Evolutionary conservation across 257 asterid species (phyloP).

Genomic region (Solanum dulcamara): DNA sequence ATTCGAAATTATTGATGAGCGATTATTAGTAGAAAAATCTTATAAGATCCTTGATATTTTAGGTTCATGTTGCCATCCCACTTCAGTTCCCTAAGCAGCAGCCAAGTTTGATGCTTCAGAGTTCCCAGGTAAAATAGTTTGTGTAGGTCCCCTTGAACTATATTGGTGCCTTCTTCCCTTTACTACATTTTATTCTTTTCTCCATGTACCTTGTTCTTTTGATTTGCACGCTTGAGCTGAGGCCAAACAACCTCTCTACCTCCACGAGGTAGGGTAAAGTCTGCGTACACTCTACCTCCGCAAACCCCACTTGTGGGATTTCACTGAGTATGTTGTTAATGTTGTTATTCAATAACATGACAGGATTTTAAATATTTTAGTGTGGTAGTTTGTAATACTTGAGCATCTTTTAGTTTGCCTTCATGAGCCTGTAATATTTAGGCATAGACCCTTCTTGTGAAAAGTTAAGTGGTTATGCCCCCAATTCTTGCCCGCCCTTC

Average conservation of each 20-base stretch:
- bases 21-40: neutral
- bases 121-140: conserved; percentile 52
- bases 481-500: neutral
- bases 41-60: neutral
- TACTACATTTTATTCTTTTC: neutral
- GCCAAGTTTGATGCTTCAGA: conserved; percentile 65
- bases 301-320: neutral
- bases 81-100: conserved; percentile 87
- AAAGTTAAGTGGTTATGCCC: neutral
- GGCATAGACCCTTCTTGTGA: neutral
- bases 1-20: neutral
- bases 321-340: neutral
- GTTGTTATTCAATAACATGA: neutral
- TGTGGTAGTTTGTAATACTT: neutral
- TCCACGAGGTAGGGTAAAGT: neutral
- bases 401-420: neutral
- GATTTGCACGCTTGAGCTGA: neutral
- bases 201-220: neutral
- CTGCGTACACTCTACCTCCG: neutral
- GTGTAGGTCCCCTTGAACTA: neutral
- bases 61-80: conserved; percentile 74
- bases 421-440: neutral
- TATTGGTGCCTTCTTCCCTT: neutral
- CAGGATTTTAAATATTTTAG: neutral
- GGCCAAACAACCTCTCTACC: neutral